Percentiles rank a stretch among this genome's conserved stretches.
Evolutionary conservation across 805 yeast species (phyloP).

Genomic region (Metschnikowia continentalis): DNA sequence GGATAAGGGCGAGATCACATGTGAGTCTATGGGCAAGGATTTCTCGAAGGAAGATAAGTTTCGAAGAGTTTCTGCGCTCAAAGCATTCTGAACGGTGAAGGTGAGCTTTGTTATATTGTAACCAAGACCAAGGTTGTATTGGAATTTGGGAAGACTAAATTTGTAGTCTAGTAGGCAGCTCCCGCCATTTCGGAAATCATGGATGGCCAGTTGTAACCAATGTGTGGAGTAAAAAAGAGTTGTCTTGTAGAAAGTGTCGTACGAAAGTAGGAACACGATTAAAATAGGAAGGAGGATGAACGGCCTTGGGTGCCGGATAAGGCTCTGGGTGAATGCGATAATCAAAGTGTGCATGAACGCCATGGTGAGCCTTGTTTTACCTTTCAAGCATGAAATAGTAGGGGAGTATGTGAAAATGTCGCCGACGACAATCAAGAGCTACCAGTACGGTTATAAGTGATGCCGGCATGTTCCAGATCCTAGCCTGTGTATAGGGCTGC

Average conservation of each 20-base stretch:
- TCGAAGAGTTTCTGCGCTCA: conserved; percentile 8
- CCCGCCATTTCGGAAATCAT: not conserved
- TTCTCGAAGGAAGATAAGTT: conserved; percentile 9
- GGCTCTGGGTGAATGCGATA: conserved; percentile 15
- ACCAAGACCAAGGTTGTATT: not conserved
- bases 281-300: conserved; percentile 31
- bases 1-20: conserved; percentile 15
- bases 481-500: not conserved
- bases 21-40: conserved; percentile 3
- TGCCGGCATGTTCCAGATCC: not conserved
- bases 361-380: not conserved
- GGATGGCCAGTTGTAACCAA: conserved; percentile 2
- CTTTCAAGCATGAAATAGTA: not conserved
- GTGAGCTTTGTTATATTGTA: conserved; percentile 5
- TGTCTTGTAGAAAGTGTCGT: conserved; percentile 33
- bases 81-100: conserved; percentile 7
- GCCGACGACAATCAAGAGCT: not conserved
- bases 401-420: not conserved
- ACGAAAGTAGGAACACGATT: conserved; percentile 29
- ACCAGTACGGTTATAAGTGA: not conserved
- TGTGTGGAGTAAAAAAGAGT: conserved; percentile 15
- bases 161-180: not conserved
- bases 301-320: conserved; percentile 26
- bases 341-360: conserved; percentile 12
- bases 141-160: not conserved